Percentiles rank a stretch among this genome's conserved stretches.
These are phyloP conservation scores for Pulveroboletus ravenelii DNA, from an alignment of 768 basidiomycete species.

Conservation along the genomic window DNA sequence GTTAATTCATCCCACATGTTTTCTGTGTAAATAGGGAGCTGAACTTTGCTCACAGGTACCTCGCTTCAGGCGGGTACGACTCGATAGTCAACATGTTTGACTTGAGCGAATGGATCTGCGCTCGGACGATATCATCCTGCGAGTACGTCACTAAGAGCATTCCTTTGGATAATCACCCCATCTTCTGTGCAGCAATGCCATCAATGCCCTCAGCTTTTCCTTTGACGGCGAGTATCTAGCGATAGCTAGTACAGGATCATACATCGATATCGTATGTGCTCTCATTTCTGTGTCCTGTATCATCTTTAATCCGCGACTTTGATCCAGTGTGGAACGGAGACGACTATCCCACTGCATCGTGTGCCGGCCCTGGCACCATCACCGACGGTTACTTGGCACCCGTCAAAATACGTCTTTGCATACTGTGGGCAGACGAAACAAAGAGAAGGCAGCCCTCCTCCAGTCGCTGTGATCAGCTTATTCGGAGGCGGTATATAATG, in stretches of 20 bases:
- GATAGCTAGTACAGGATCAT: conserved; percentile 63
- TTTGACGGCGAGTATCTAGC: conserved; percentile 81
- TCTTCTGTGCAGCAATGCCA: conserved; percentile 49
- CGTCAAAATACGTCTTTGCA: conserved; percentile 74
- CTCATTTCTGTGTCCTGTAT: neutral
- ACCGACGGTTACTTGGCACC: conserved; percentile 79
- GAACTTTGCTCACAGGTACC: conserved; percentile 43
- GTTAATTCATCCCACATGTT: conserved; percentile 28
- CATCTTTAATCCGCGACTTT: neutral
- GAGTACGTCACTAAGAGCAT: conserved; percentile 49
- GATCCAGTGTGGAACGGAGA: conserved; percentile 73
- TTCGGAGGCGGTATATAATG: conserved; percentile 51
- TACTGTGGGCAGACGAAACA: conserved; percentile 74
- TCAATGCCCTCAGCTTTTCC: conserved; percentile 74
- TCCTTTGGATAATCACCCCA: neutral
- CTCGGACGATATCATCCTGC: conserved; percentile 71
- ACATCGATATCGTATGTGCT: conserved; percentile 71
- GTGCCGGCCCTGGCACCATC: conserved; percentile 66
- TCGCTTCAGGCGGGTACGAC: conserved; percentile 77
- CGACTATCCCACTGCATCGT: conserved; percentile 68
- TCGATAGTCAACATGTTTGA: conserved; percentile 83
- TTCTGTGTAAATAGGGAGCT: neutral
- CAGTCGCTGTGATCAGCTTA: conserved; percentile 65
- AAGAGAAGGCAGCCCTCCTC: conserved; percentile 60
- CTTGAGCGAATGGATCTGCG: conserved; percentile 73